Conservation (phyloP, 768 basidiomycete genomes). For the Peribolospora baueri region DNA sequence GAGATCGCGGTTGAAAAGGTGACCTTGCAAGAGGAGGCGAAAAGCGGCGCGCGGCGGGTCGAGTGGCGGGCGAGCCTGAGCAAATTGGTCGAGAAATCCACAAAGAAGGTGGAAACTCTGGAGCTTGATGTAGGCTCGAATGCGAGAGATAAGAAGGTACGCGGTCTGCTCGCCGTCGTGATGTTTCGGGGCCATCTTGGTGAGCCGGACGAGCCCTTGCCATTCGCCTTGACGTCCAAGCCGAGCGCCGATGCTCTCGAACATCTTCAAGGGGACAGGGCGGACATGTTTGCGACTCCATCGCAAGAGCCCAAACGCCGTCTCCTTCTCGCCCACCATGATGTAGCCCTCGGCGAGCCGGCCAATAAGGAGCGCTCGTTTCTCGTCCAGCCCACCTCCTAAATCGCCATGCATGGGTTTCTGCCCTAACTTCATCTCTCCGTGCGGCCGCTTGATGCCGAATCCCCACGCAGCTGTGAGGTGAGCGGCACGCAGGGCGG, state of each 20-base stretch:
- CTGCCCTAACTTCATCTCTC: no score
- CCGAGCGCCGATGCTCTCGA: background rate
- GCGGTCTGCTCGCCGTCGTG: background rate
- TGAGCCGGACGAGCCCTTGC: background rate
- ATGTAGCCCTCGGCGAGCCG: no score
- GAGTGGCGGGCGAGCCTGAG: background rate
- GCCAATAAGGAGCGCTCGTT: no score
- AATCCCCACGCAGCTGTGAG: background rate
- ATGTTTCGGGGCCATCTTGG: background rate
- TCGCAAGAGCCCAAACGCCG: no score
- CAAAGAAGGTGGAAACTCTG: background rate
- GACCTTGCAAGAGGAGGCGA: conserved; percentile 5
- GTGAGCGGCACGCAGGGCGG: background rate
- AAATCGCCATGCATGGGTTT: no score
- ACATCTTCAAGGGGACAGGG: background rate
- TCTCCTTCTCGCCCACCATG: background rate
- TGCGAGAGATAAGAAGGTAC: background rate
- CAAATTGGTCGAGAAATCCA: background rate
- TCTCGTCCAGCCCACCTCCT: no score
- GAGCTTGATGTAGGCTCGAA: conserved; percentile 2
- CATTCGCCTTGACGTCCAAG: background rate
- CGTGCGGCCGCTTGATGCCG: no score
- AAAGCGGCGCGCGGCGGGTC: background rate
- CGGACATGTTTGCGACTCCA: no score
- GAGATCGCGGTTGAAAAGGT: conserved; percentile 1